Conservation (phyloP, 2,329 filamentous ascomycete species). For the Coniochaeta pulveracea region DNA sequence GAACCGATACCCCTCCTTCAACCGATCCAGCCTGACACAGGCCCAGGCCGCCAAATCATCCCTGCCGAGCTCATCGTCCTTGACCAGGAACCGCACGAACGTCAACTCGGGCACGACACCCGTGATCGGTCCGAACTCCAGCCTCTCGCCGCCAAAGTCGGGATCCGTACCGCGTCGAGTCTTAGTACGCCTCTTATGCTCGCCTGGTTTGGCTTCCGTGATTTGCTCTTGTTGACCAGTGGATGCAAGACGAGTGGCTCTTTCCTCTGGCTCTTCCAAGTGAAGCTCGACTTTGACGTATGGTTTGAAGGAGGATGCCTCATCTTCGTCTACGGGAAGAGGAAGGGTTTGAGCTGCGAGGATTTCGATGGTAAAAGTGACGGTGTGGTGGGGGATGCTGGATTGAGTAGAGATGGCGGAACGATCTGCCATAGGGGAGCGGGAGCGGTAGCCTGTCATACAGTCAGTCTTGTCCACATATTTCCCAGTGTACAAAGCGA, state of each 20-base stretch:
- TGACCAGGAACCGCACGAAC: slow-evolving; percentile 74
- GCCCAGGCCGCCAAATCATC: slow-evolving; percentile 82
- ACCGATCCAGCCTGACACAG: slow-evolving; percentile 72
- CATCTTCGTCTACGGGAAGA: slow-evolving; percentile 42
- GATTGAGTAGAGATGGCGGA: slow-evolving; percentile 13
- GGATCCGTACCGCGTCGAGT: slow-evolving; percentile 47
- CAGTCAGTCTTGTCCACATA: slow-evolving; percentile 1
- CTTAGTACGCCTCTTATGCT: slow-evolving; percentile 42
- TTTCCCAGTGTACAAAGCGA: too few species aligned
- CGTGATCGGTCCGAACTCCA: slow-evolving; percentile 43
- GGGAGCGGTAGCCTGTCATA: slow-evolving; percentile 25
- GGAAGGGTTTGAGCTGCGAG: slow-evolving; percentile 68
- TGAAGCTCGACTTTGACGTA: slow-evolving; percentile 81
- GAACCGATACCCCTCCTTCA: slow-evolving; percentile 66
- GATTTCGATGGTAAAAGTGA: slow-evolving; percentile 63
- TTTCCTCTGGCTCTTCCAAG: slow-evolving; percentile 52
- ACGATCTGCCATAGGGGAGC: slow-evolving; percentile 18
- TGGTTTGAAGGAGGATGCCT: slow-evolving; percentile 52
- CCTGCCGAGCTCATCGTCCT: slow-evolving; percentile 71
- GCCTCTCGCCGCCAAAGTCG: slow-evolving; percentile 47
- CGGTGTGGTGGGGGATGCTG: slow-evolving; percentile 30
- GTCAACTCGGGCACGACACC: slow-evolving; percentile 57
- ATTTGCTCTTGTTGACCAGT: slow-evolving; percentile 26
- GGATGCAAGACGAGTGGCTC: slow-evolving; percentile 21
- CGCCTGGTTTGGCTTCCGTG: slow-evolving; percentile 43